These are phyloP conservation scores for Saksenaea vasiformis DNA, from an alignment of 371 early-diverging fungal species.

Conservation along the genomic window DNA sequence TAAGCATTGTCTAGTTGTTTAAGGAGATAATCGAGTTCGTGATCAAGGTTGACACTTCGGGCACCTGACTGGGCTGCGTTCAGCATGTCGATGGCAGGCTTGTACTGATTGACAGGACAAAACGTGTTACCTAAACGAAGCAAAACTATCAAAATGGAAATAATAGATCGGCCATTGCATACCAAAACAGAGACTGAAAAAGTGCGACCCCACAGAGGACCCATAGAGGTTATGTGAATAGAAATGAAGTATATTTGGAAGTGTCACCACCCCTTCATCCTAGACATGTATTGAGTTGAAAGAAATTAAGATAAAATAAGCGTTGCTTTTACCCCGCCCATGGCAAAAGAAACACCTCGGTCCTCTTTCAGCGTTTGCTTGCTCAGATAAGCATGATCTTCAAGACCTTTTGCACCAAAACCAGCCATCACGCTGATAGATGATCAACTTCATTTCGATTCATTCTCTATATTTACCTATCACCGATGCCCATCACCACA, in stretches of 20 bases:
- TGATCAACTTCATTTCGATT: background rate
- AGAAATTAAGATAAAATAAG: background rate
- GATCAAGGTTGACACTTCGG: constrained; percentile 39
- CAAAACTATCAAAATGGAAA: background rate
- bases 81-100: constrained; percentile 29
- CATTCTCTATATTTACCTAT: constrained; percentile 34
- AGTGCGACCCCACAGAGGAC: constrained; percentile 40
- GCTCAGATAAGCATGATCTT: constrained; percentile 28
- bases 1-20: constrained; percentile 29
- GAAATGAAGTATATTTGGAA: constrained; percentile 49
- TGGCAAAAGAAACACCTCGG: constrained; percentile 53
- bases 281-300: background rate
- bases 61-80: constrained; percentile 59
- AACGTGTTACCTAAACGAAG: constrained; percentile 27
- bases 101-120: constrained; percentile 46
- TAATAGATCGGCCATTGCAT: too few relatives aligned
- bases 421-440: constrained; percentile 64
- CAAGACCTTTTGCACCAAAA: constrained; percentile 55
- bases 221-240: constrained; percentile 43
- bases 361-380: constrained; percentile 34
- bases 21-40: constrained; percentile 45
- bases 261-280: constrained; percentile 37
- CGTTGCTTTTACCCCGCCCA: constrained; percentile 48
- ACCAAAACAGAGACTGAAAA: constrained; percentile 51
- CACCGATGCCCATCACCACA: constrained; percentile 66